phyloP scores from a whole-genome alignment of 352 stramenopile species.

The Poterioochromonas sp. region DNA sequence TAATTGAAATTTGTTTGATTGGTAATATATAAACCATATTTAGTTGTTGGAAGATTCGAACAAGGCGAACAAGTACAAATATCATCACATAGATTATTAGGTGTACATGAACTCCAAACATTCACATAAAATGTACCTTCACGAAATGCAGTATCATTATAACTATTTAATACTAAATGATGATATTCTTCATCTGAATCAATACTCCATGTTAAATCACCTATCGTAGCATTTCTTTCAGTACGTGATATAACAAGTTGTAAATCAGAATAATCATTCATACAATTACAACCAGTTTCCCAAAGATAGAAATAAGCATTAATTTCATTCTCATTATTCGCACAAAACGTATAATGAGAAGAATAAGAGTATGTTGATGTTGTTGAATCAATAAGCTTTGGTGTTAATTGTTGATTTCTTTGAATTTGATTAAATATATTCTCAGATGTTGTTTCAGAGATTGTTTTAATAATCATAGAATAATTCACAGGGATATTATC shows the following conservation, averaged over 20 bases:
- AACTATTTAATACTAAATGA: not conserved
- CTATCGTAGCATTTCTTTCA: not conserved
- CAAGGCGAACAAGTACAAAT: not conserved
- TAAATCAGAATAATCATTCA: not conserved
- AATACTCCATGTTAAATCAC: not conserved
- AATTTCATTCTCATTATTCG: not conserved
- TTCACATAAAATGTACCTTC: not conserved
- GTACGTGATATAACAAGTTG: not conserved
- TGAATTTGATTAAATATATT: not conserved
- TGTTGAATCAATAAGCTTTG: not conserved
- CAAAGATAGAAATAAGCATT: not conserved
- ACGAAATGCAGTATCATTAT: not conserved
- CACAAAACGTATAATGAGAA: not conserved
- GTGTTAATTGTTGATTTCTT: not conserved
- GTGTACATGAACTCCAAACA: not conserved
- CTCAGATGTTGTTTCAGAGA: not conserved
- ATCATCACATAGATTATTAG: not conserved
- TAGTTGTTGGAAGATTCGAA: not conserved
- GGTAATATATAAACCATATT: too few relatives aligned
- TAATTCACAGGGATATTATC: not conserved
- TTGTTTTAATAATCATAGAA: not conserved
- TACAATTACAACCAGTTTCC: not conserved
- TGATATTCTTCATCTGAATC: not conserved
- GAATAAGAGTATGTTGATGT: not conserved
- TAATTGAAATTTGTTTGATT: too few relatives aligned